Percentiles rank a stretch among this genome's conserved stretches.
Evolutionary conservation across 176 grass and related monocot species (phyloP).

Genomic region (Oryza punctata): DNA sequence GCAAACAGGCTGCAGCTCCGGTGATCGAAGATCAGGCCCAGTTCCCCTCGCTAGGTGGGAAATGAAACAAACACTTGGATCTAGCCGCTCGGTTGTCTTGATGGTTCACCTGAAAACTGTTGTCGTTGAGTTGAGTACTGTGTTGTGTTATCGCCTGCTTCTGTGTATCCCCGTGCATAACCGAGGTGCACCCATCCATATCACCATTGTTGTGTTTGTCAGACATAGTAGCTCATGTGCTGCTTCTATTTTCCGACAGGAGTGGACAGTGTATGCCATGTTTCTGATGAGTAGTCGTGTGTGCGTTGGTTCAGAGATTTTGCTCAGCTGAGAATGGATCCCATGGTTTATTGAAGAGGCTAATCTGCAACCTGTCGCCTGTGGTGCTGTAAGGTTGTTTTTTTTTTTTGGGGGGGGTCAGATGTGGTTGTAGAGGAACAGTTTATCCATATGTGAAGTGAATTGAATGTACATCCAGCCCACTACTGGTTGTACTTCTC

Average conservation of each 20-base stretch:
- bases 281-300: neutral
- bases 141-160: neutral
- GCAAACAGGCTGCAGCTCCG: constrained; percentile 40
- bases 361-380: no score
- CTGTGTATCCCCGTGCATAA: constrained; percentile 20
- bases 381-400: no score
- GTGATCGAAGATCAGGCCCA: constrained; percentile 62
- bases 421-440: no score
- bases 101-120: neutral
- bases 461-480: no score
- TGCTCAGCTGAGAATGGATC: neutral
- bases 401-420: no score
- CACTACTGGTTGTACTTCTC: no score
- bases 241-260: neutral
- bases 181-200: constrained; percentile 15
- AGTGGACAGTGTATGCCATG: neutral
- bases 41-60: constrained; percentile 71
- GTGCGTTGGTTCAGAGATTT: neutral
- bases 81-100: neutral
- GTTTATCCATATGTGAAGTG: no score
- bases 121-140: neutral
- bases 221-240: neutral
- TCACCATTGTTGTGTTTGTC: constrained; percentile 18
- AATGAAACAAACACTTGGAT: constrained; percentile 26
- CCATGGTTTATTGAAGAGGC: neutral